Evolutionary conservation across 495 filamentous ascomycete species (phyloP), one percentile per base, ranked within the genome.

Genomic region (Trichoderma erinaceum): DNA sequence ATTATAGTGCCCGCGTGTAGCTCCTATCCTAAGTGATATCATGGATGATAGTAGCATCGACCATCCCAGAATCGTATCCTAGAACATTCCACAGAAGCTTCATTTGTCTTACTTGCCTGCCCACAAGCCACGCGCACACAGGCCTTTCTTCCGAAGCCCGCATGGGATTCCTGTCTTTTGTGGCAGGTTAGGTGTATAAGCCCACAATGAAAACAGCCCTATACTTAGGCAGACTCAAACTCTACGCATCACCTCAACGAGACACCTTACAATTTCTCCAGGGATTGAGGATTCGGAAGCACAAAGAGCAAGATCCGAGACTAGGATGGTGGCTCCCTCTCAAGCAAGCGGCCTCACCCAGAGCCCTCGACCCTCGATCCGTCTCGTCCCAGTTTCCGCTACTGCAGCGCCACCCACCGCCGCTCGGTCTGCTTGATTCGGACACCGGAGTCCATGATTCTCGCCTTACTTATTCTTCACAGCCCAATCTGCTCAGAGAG

Each of bases 371-470:
- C 35, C 35, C 35, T 38, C 35, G 35, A 48, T 48, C 56, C 56
- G 56, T 21, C 56, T 61, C 56, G 25, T 4, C 25, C 25, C 27
- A 25, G 18, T 52, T 52, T 23, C 21, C 48, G 56, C 56, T 15
- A 32, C 8, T 61, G 25, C 56, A 13, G 27, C 12, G 56, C 56
- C 44, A n/a, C 16, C 27, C 25, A 61, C 48, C 4, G n/a, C 48
- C 4, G n/a, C n/a, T 61, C 56, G 56, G 56, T 61, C 56, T 29
- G 29, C 56, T 61, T 25, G 56, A 61, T 61, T 61, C 12, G 56
- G 56, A 61, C 56, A 61, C 56, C 25, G 56, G 18, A 61, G 35
- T 61, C 56, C 56, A 3, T 3, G 56, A 32, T 11, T 16, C 56
- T 29, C n/a, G 16, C 50, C 29, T 29, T 29, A 29, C 29, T 29